phyloP scores from a whole-genome alignment of 2,329 filamentous ascomycete genomes.

The Fusarium temperatum region DNA sequence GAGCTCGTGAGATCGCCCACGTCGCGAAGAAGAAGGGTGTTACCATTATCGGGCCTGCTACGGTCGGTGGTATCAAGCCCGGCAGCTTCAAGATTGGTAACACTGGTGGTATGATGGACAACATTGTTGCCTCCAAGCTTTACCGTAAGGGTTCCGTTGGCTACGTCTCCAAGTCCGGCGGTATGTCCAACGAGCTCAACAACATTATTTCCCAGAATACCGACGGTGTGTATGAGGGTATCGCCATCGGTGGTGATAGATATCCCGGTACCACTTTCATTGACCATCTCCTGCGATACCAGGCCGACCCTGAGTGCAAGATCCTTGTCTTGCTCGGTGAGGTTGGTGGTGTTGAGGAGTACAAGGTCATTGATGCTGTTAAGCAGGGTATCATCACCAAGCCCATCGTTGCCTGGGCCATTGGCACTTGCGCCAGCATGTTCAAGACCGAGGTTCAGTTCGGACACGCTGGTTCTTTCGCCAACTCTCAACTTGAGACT shows the following conservation, averaged over 20 bases:
- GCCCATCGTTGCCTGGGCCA: constrained; percentile 98
- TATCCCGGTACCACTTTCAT: constrained; percentile 99
- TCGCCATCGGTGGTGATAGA: constrained; percentile 98
- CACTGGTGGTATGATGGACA: constrained; percentile 99
- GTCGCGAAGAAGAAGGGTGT: constrained; percentile 98
- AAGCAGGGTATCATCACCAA: constrained; percentile 96
- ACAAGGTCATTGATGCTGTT: constrained; percentile 98
- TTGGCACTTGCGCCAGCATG: constrained; percentile 99
- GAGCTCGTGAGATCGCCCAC: constrained; percentile 97
- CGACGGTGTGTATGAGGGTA: constrained; percentile 98
- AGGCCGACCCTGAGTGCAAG: constrained; percentile 97
- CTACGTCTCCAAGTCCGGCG: constrained; percentile 99
- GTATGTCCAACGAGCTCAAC: constrained; percentile 99
- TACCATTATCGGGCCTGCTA: constrained; percentile 98
- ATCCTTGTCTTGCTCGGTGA: constrained; percentile 95
- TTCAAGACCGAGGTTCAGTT: constrained; percentile 99
- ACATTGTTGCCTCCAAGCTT: constrained; percentile 99
- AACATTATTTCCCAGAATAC: constrained; percentile 98
- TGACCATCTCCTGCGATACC: constrained; percentile 96
- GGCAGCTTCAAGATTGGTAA: constrained; percentile 99
- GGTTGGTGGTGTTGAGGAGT: constrained; percentile 99
- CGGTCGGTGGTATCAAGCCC: constrained; percentile 99
- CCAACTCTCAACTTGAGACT: constrained; percentile 99
- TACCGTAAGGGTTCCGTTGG: constrained; percentile 99
- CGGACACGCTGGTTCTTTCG: constrained; percentile 97